Conservation (phyloP, 495 filamentous ascomycete species). For the Podospora fimiseda region DNA sequence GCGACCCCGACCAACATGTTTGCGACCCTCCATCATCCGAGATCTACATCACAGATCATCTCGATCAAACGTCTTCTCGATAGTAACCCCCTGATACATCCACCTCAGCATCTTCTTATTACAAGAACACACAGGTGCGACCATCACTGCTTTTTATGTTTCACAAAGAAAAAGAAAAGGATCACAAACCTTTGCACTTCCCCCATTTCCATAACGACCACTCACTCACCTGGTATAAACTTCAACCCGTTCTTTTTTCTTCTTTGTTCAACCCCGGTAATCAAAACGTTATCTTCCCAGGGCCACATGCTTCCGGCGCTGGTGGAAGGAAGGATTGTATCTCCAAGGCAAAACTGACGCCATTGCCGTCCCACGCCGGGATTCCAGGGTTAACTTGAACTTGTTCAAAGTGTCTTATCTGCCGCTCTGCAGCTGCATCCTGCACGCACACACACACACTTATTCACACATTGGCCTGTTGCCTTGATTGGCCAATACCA, state of each 20-base stretch:
- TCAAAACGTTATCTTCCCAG: not conserved
- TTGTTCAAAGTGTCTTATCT: constrained; percentile 13
- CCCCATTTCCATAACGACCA: too few species aligned
- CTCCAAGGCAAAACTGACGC: constrained; percentile 12
- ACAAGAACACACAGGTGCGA: not conserved
- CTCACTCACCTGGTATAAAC: too few species aligned
- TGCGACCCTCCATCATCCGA: not conserved
- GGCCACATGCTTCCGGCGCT: too few species aligned
- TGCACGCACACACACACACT: not conserved
- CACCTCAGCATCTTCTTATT: too few species aligned
- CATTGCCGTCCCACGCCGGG: constrained; percentile 9
- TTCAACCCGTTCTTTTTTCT: too few species aligned
- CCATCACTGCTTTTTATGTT: too few species aligned
- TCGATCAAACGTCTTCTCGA: constrained; percentile 5
- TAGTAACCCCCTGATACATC: too few species aligned
- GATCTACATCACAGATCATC: constrained; percentile 2
- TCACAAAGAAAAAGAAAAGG: too few species aligned
- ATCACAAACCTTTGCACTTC: too few species aligned
- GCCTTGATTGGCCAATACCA: constrained; percentile 11
- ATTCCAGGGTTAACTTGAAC: not conserved
- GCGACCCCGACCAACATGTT: not conserved
- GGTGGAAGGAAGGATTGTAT: too few species aligned
- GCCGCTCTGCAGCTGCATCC: constrained; percentile 4
- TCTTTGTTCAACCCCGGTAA: not conserved
- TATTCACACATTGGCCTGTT: not conserved